A percentile compares a stretch with the other conserved stretches of the same genome.
Conservation (phyloP, 163 green algal genomes). For the Trebouxiophyceae sp. region DNA sequence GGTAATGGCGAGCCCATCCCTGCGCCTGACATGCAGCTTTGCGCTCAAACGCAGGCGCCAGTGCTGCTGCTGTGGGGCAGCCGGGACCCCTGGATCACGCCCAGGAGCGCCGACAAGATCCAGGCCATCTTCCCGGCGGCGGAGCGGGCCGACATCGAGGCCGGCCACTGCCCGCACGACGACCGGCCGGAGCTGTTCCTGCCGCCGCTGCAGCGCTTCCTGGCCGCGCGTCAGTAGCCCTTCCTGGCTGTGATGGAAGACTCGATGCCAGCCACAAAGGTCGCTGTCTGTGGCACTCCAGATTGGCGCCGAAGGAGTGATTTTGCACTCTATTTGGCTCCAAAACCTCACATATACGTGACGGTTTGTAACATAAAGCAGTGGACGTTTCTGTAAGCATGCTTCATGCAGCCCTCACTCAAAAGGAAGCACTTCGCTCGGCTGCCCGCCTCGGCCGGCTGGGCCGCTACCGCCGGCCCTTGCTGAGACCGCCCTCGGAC, state of each 20-base stretch:
- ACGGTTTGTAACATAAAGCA: too few relatives aligned
- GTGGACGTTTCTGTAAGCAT: too few relatives aligned
- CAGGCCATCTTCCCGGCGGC: constrained; percentile 55
- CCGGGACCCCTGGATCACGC: constrained; percentile 56
- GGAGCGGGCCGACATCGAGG: constrained; percentile 42
- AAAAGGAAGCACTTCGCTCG: too few relatives aligned
- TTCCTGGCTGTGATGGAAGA: background rate
- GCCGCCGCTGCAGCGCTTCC: constrained; percentile 21
- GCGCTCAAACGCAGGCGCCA: background rate
- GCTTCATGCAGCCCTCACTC: too few relatives aligned
- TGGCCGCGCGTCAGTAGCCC: constrained; percentile 2
- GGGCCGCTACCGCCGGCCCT: too few relatives aligned
- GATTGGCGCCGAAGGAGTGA: background rate
- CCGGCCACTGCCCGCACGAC: constrained; percentile 67
- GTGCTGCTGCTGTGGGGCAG: constrained; percentile 10
- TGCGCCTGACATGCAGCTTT: background rate
- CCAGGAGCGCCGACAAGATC: constrained; percentile 48
- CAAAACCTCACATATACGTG: too few relatives aligned
- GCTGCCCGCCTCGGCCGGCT: too few relatives aligned
- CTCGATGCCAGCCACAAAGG: background rate
- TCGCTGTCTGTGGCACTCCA: background rate
- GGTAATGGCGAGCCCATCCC: background rate
- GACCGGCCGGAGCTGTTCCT: constrained; percentile 39
- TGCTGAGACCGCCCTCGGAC: too few relatives aligned
- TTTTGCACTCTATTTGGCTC: background rate